Evolutionary conservation across 768 basidiomycete species (phyloP).

Genomic region (Suillus ampliporus): DNA sequence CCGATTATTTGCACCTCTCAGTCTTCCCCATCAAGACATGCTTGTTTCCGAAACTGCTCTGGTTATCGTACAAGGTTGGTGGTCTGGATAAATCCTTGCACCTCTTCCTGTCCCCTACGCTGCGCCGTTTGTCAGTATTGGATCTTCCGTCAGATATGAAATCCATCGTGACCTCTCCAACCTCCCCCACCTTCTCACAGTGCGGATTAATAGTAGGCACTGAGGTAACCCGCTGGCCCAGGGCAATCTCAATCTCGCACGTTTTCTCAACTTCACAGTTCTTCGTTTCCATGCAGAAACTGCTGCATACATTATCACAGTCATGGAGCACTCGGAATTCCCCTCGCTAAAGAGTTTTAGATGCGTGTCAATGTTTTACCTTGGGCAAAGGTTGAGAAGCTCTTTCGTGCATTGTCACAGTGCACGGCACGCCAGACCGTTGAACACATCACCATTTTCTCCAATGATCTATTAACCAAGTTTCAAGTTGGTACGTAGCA

Average conservation of each 20-base stretch:
- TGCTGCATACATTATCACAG: too few species aligned
- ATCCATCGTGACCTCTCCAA: not conserved
- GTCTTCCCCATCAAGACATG: not conserved
- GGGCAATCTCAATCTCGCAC: not conserved
- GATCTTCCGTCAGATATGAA: not conserved
- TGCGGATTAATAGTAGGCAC: not conserved
- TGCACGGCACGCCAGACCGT: slow-evolving; percentile 5
- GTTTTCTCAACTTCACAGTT: too few species aligned
- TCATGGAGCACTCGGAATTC: too few species aligned
- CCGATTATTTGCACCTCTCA: not conserved
- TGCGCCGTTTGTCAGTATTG: not conserved
- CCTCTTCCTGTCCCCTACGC: not conserved
- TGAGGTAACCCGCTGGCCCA: not conserved
- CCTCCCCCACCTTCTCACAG: not conserved
- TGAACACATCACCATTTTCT: not conserved
- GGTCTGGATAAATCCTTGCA: not conserved
- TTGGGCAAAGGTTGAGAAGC: not conserved
- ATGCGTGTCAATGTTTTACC: not conserved
- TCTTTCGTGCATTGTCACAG: not conserved
- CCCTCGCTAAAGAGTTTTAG: too few species aligned
- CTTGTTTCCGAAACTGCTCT: not conserved
- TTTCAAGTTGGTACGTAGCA: too few species aligned
- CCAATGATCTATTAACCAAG: too few species aligned
- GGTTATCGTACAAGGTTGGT: not conserved
- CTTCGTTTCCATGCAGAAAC: too few species aligned